Conservation (phyloP, 805 yeast species). For the Barnettozyma siamensis region DNA sequence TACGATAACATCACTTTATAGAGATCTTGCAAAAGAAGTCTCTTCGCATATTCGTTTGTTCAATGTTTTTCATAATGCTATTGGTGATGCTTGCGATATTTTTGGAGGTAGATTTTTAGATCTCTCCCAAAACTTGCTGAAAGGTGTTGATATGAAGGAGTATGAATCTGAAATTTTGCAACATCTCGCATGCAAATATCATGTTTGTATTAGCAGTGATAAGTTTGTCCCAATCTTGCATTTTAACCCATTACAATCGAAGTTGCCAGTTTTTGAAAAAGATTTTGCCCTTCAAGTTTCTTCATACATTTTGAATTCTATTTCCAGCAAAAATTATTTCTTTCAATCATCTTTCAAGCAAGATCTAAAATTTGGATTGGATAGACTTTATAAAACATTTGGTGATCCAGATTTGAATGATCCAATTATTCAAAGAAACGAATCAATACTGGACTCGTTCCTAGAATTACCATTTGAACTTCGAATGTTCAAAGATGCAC, state of each 20-base stretch:
- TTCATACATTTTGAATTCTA: conserved; percentile 47
- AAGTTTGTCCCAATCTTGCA: conserved; percentile 65
- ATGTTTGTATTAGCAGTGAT: conserved; percentile 54
- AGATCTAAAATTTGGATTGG: conserved; percentile 69
- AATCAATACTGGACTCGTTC: conserved; percentile 38
- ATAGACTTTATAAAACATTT: conserved; percentile 60
- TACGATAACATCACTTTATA: conserved; percentile 34
- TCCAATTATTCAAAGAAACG: conserved; percentile 40
- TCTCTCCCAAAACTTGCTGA: conserved; percentile 49
- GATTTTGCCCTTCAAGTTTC: conserved; percentile 36
- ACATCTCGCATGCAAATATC: conserved; percentile 72
- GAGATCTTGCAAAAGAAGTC: not conserved
- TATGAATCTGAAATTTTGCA: conserved; percentile 73
- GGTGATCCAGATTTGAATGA: conserved; percentile 54
- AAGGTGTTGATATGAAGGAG: conserved; percentile 34
- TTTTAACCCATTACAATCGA: conserved; percentile 27
- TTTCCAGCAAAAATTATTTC: conserved; percentile 56
- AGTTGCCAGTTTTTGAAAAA: conserved; percentile 32
- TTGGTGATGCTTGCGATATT: conserved; percentile 70
- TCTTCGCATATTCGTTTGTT: conserved; percentile 44
- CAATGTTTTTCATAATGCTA: conserved; percentile 60
- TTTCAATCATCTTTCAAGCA: conserved; percentile 49
- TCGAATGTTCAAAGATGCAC: conserved; percentile 40
- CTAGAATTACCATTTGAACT: conserved; percentile 42
- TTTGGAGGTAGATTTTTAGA: conserved; percentile 57